Conservation (phyloP, 2,329 filamentous ascomycete species). For the Paecilomyces sp. region DNA sequence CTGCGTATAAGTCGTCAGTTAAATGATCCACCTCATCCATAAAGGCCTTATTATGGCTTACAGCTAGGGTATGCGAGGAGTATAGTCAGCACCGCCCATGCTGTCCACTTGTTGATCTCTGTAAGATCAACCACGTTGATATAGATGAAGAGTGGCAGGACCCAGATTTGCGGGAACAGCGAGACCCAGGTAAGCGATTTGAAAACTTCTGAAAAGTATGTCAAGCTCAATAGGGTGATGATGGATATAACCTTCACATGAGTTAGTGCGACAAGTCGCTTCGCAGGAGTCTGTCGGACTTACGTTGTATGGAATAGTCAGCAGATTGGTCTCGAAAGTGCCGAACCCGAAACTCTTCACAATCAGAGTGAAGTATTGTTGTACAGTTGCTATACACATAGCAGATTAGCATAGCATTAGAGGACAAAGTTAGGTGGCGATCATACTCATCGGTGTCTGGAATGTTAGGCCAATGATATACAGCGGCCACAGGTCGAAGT, state of each 20-base stretch:
- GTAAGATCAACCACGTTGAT: conserved; percentile 33
- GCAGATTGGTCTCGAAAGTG: conserved; percentile 17
- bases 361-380: conserved; percentile 38
- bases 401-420: not conserved
- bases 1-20: conserved; percentile 6
- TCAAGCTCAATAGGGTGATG: conserved; percentile 16
- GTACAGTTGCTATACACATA: not conserved
- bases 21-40: not conserved
- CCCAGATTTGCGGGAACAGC: conserved; percentile 44
- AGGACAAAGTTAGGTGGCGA: not conserved
- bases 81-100: conserved; percentile 33
- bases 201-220: conserved; percentile 20
- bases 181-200: conserved; percentile 41
- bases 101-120: conserved; percentile 34
- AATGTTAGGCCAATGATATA: not conserved
- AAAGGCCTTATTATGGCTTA: not conserved
- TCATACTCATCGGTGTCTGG: not conserved
- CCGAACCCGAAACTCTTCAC: conserved; percentile 34
- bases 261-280: not conserved
- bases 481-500: conserved; percentile 45
- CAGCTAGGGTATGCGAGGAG: conserved; percentile 43
- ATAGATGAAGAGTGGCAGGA: conserved; percentile 43
- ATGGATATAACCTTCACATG: conserved; percentile 37
- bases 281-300: not conserved
- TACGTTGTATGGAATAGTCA: conserved; percentile 18